Base-by-base conservation (phyloP, 192 early-diverging fungal species). In the Coemansia asiatica region DNA sequence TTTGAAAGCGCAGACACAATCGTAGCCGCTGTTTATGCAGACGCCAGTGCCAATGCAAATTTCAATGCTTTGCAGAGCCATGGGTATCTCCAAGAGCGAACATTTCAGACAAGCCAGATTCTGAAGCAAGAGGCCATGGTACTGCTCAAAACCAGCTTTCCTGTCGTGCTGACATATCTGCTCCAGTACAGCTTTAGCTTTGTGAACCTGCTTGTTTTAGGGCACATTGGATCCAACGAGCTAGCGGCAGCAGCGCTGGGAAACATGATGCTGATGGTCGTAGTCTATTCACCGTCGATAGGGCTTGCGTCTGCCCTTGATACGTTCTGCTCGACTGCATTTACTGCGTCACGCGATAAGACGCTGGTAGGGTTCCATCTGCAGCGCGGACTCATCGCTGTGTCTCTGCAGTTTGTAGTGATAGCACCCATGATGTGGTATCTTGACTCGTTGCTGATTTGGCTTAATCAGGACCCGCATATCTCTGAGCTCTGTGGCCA, bases 371-470 rank as follows among this genome's bases (percentile, higher is more conserved):
- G 92, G n/a, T 78, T 91, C 4, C 88, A 91, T 60, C 72, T 92
- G 22, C 92, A 94, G 70, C 84, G 95, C 18, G 91, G 89, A 0
- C 77, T 98, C 13, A 72, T 97, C 25, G 86, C 95, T 25, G 82
- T 93, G 60, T 68, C 75, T 15, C 18, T 90, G 16, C 75, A 91
- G 53, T 86, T 88, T 64, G 58, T 95, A 38, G 87, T 91, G 5
- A 89, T 97, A 63, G 71, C 83, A 10, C 69, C 85, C 1, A 57
- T 92, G 46, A 89, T 92, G 79, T 89, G 83, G 87, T 80, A 87
- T 44, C 84, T 93, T 6, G 91, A 91, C 60, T 22, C 63, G 19
- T 65, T 95, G 31, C 71, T 98, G 31, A 29, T 91, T 5, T 73
- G 85, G 36, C 63, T 91, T 5, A 84, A 85, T n/a, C 97, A 98